phyloP scores from a whole-genome alignment of 202 grass and related monocot genomes.

The Carex sylvatica region DNA sequence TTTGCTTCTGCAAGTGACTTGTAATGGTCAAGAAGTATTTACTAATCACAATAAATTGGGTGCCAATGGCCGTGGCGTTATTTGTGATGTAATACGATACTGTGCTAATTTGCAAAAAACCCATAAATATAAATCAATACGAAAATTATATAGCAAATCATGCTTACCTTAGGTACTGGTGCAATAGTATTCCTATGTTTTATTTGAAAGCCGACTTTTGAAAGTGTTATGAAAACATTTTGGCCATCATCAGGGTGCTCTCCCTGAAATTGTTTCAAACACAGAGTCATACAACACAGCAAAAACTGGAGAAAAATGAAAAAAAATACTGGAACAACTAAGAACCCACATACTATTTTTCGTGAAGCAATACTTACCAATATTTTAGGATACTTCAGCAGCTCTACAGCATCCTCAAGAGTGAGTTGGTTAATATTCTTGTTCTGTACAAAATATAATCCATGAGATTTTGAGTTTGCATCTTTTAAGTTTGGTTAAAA shows the following conservation, averaged over 20 bases:
- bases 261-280: constrained; percentile 47
- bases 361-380: constrained; percentile 51
- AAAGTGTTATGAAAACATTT: constrained; percentile 66
- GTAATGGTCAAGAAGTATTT: neutral
- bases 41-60: neutral
- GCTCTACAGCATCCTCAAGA: constrained; percentile 72
- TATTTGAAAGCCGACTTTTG: constrained; percentile 68
- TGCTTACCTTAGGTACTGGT: constrained; percentile 67
- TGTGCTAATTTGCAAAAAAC: neutral
- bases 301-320: constrained; percentile 5
- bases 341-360: neutral
- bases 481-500: neutral
- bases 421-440: constrained; percentile 60
- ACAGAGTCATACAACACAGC: constrained; percentile 25
- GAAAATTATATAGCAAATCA: constrained; percentile 10
- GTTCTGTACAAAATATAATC: constrained; percentile 39
- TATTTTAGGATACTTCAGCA: constrained; percentile 76
- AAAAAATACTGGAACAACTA: constrained; percentile 4
- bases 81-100: neutral
- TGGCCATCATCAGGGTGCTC: constrained; percentile 66
- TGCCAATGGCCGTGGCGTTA: neutral
- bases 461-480: constrained; percentile 7
- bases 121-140: neutral
- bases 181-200: constrained; percentile 61
- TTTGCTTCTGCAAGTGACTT: neutral